phyloP scores from a whole-genome alignment of 2,329 filamentous ascomycete genomes.

The Xylaria sp. region DNA sequence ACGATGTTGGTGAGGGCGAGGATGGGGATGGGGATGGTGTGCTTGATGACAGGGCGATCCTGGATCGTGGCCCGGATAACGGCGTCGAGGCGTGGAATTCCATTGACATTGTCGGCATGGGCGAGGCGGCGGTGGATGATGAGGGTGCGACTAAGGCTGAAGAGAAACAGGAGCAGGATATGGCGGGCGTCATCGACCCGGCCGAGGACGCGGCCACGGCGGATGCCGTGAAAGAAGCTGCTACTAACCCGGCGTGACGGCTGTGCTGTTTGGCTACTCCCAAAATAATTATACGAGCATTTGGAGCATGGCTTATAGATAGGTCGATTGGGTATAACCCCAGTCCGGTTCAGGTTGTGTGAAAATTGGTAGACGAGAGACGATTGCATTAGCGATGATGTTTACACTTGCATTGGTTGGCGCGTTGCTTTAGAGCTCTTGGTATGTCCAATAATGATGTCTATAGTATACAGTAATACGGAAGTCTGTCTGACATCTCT shows the following conservation, averaged over 20 bases:
- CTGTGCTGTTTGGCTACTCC: constrained; percentile 6
- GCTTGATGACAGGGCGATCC: constrained; percentile 54
- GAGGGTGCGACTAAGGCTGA: constrained; percentile 22
- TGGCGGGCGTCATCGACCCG: constrained; percentile 43
- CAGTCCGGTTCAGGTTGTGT: too few species aligned
- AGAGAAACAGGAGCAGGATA: constrained; percentile 37
- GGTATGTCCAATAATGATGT: too few species aligned
- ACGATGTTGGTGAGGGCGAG: constrained; percentile 40
- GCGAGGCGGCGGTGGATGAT: constrained; percentile 32
- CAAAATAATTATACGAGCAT: background rate
- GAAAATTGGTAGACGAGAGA: too few species aligned
- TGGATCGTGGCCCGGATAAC: constrained; percentile 46
- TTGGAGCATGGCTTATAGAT: background rate
- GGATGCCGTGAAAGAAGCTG: background rate
- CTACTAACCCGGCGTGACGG: constrained; percentile 6
- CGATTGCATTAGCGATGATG: too few species aligned
- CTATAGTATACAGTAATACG: too few species aligned
- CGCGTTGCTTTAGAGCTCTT: too few species aligned
- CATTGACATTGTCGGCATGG: constrained; percentile 57
- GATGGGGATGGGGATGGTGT: constrained; percentile 35
- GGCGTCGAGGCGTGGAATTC: constrained; percentile 53
- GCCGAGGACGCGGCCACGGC: background rate
- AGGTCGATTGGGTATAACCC: too few species aligned
- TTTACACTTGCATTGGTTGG: too few species aligned
- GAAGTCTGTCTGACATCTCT: too few species aligned